Percentiles rank a stretch among this genome's conserved stretches.
These are phyloP conservation scores for Boletellus sp. DNA, from an alignment of 768 basidiomycete genomes.

Conservation along the genomic window DNA sequence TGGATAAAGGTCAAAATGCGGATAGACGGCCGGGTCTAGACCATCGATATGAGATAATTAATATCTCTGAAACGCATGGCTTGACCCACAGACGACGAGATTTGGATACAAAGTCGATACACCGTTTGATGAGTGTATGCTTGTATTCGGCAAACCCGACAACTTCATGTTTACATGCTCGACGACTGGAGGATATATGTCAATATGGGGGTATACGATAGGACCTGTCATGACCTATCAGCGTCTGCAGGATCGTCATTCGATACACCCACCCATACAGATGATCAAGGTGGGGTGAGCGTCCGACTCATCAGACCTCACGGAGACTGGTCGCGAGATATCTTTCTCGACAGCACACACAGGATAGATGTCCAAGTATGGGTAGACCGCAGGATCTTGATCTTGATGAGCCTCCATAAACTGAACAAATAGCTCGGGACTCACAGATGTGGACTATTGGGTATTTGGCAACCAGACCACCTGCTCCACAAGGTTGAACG, in stretches of 20 bases:
- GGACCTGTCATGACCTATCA: constrained; percentile 30
- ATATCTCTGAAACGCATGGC: background rate
- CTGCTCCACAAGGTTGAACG: constrained; percentile 6
- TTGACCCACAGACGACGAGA: constrained; percentile 17
- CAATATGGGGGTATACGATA: constrained; percentile 39
- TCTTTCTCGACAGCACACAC: constrained; percentile 4
- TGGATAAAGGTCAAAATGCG: constrained; percentile 41
- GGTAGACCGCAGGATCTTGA: constrained; percentile 40
- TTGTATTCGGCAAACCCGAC: background rate
- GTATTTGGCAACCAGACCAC: constrained; percentile 10
- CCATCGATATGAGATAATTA: background rate
- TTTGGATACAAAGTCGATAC: constrained; percentile 7
- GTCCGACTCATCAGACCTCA: background rate
- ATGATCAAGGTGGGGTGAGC: constrained; percentile 36
- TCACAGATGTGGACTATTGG: constrained; percentile 20
- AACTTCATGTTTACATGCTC: background rate
- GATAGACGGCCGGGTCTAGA: constrained; percentile 40
- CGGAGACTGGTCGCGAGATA: background rate
- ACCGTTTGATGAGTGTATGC: background rate
- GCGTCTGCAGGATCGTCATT: constrained; percentile 1
- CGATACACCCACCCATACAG: constrained; percentile 24
- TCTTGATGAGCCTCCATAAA: constrained; percentile 3
- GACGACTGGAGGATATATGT: constrained; percentile 33
- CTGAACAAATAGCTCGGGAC: background rate
- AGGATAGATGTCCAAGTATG: constrained; percentile 42